Conservation (phyloP, 1,284 basidiomycete genomes). For the Malassezia vespertilionis region DNA sequence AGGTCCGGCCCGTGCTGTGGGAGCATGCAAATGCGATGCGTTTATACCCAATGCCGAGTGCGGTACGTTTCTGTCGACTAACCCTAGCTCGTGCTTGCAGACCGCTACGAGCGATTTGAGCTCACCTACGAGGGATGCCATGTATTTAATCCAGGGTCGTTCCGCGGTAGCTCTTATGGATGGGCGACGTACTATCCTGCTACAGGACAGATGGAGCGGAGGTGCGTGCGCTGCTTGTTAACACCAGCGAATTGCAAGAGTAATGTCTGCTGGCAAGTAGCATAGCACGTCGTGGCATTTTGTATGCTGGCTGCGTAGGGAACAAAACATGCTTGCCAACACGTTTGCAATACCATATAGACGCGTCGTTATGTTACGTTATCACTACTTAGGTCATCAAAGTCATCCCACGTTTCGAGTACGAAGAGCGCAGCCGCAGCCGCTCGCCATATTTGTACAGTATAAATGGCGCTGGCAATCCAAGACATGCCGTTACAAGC, state of each 20-base stretch:
- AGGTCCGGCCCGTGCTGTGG: slow-evolving; percentile 71
- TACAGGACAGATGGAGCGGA: slow-evolving; percentile 40
- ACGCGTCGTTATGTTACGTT: too few species aligned
- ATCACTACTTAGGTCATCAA: neutral
- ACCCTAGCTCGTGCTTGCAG: slow-evolving; percentile 75
- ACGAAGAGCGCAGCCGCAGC: neutral
- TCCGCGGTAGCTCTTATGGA: slow-evolving; percentile 33
- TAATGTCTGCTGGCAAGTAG: too few species aligned
- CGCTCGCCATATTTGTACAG: neutral
- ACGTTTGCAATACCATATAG: too few species aligned
- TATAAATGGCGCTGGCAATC: slow-evolving; percentile 17
- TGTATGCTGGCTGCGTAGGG: too few species aligned
- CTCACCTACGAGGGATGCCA: slow-evolving; percentile 96
- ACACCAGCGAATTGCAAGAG: neutral
- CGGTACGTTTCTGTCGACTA: slow-evolving; percentile 54
- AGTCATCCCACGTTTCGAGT: neutral
- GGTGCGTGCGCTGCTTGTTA: slow-evolving; percentile 14
- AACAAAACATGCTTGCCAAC: too few species aligned
- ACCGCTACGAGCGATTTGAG: slow-evolving; percentile 90
- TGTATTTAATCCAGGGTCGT: slow-evolving; percentile 84
- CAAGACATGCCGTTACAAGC: slow-evolving; percentile 13
- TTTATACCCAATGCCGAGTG: slow-evolving; percentile 85
- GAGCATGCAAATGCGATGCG: slow-evolving; percentile 87
- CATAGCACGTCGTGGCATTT: too few species aligned
- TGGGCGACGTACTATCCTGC: slow-evolving; percentile 48